Percentiles rank a stretch among this genome's conserved stretches.
These are phyloP conservation scores for Xerocomellus chrysenteron DNA, from an alignment of 768 basidiomycete genomes.

Conservation along the genomic window DNA sequence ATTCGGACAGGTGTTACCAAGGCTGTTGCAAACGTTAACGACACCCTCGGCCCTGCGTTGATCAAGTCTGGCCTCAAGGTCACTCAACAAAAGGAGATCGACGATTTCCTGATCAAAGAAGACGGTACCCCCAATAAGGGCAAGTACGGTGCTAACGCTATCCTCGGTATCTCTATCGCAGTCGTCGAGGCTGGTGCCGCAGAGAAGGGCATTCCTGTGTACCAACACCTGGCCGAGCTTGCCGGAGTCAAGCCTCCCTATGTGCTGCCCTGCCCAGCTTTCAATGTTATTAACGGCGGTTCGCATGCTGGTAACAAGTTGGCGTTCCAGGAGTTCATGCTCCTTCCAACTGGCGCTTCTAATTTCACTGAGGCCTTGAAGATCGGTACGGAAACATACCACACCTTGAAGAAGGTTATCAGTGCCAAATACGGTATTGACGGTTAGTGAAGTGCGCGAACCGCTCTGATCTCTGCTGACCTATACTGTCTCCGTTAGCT, in stretches of 20 bases:
- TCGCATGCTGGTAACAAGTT: constrained; percentile 99
- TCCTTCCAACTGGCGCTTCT: constrained; percentile 90
- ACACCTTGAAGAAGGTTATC: constrained; percentile 99
- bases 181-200: constrained; percentile 91
- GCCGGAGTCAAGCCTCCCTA: constrained; percentile 94
- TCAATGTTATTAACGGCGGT: constrained; percentile 99
- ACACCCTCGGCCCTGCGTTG: constrained; percentile 83
- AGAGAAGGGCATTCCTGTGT: constrained; percentile 93
- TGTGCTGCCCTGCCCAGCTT: constrained; percentile 87
- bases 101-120: constrained; percentile 96
- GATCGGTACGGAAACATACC: constrained; percentile 97
- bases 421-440: constrained; percentile 99
- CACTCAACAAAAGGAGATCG: constrained; percentile 91
- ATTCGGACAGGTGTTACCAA: constrained; percentile 74
- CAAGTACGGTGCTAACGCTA: constrained; percentile 98
- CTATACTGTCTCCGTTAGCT: constrained; percentile 47
- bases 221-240: constrained; percentile 94
- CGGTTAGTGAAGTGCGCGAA: constrained; percentile 49
- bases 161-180: constrained; percentile 97
- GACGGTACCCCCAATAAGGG: constrained; percentile 99
- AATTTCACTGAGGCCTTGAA: constrained; percentile 97
- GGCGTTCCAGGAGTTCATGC: constrained; percentile 99
- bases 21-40: constrained; percentile 94
- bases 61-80: constrained; percentile 82
- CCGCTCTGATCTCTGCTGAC: neutral